Evolutionary conservation across 2,329 filamentous ascomycete genomes (phyloP), one percentile per base, ranked within the genome.

Genomic region (Cryphonectria naterciae): DNA sequence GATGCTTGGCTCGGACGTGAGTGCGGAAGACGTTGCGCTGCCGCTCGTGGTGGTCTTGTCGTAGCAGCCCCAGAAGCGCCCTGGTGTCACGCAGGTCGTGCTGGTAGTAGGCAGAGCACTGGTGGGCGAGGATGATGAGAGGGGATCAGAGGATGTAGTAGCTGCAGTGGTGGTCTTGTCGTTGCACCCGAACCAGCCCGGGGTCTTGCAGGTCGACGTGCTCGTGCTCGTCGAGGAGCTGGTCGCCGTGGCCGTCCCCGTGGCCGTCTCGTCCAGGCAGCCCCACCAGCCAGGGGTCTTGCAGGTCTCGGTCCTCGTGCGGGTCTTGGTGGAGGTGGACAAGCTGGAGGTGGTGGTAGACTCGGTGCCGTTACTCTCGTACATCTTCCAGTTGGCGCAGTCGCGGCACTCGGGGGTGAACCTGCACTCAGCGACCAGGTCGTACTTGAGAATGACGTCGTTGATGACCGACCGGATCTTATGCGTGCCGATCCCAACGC

Each of bases 271-370:
- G 74, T 93, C 92, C 54, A 93, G 82, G 78, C 90, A 94, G 32
- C 93, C 93, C 91, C 92, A 97, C 95, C 95, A 97, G 6, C 95
- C 94, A 39, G 95, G 95, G 1, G 95, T 97, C 80, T 96, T 88
- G 82, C 95, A 97, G 0, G 94, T 97, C 68, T 91, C 90, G 0
- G 95, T 97, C 61, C 94, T 87, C 1, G 91, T 94, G 67, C 87
- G 81, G 3, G 89, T 92, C 60, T 87, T 87, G 2, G 88, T 89
- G 2, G 86, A 85, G 1, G 87, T 86, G 1, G 87, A 87, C 0
- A 86, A 85, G 4, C 83, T 85, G 1, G 88, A 85, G 0, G 89
- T 89, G 0, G 91, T 92, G 0, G 90, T 94, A 1, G 86, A 87
- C 74, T 95, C 92, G 1, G 93, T 96, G 41, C 92, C 92, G 78